Evolutionary conservation across 495 filamentous ascomycete species (phyloP).

Genomic region (Penicillium psychrofluorescens): DNA sequence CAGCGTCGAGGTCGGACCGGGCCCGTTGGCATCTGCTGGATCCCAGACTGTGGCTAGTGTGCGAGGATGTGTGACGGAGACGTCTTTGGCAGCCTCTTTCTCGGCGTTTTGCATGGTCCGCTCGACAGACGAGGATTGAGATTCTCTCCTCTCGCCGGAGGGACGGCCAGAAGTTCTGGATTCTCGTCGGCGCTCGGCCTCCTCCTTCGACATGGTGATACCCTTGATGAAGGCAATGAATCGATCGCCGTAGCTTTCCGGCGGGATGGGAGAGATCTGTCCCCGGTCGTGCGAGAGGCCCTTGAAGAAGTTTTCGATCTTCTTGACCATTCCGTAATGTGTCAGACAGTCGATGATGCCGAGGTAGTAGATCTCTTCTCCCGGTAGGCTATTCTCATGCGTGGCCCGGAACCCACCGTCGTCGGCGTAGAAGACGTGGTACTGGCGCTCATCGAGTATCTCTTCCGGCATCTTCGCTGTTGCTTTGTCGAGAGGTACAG

Average conservation of each 20-base stretch:
- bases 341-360: slow-evolving; percentile 98
- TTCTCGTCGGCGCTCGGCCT: slow-evolving; percentile 59
- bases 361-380: slow-evolving; percentile 93
- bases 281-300: slow-evolving; percentile 71
- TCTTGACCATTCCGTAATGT: slow-evolving; percentile 83
- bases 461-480: slow-evolving; percentile 85
- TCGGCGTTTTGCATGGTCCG: slow-evolving; percentile 42
- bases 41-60: slow-evolving; percentile 46
- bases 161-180: slow-evolving; percentile 20
- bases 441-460: slow-evolving; percentile 60
- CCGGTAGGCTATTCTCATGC: slow-evolving; percentile 77
- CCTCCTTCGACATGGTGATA: slow-evolving; percentile 82
- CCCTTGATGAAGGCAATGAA: slow-evolving; percentile 89
- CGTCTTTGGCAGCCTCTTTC: slow-evolving; percentile 47
- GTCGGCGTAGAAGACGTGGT: slow-evolving; percentile 78
- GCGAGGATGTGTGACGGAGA: slow-evolving; percentile 46
- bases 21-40: slow-evolving; percentile 45
- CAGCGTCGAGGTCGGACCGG: slow-evolving; percentile 58
- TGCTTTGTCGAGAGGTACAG: slow-evolving; percentile 81
- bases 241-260: slow-evolving; percentile 84
- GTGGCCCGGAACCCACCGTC: slow-evolving; percentile 93
- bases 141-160: slow-evolving; percentile 23
- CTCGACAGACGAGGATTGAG: slow-evolving; percentile 35
- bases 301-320: slow-evolving; percentile 88
- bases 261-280: slow-evolving; percentile 90